phyloP scores from a whole-genome alignment of 2,329 filamentous ascomycete species.

The Epichloe scottii region DNA sequence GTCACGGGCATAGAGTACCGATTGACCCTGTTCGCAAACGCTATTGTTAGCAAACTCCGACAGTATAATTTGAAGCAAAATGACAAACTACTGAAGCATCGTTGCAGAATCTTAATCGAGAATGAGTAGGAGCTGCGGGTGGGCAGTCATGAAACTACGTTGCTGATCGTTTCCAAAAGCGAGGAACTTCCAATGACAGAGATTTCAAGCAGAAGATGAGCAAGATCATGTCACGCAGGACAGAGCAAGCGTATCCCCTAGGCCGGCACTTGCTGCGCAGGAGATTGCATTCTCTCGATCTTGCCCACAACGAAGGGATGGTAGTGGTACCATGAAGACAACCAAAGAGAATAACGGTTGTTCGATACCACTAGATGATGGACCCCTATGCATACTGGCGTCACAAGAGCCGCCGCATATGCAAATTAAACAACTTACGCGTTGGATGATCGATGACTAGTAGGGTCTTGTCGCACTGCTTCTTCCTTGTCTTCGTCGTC shows the following conservation, averaged over 20 bases:
- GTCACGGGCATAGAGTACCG: conserved; percentile 91
- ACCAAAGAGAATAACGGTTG: neutral
- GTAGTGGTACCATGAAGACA: neutral
- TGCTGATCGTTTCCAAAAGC: neutral
- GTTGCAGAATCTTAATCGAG: neutral
- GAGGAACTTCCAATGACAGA: neutral
- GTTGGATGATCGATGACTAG: conserved; percentile 60
- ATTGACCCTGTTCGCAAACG: conserved; percentile 48
- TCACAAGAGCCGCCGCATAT: neutral
- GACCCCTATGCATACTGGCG: neutral
- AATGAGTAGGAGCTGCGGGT: neutral
- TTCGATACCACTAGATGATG: neutral
- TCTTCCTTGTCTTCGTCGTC: conserved; percentile 81
- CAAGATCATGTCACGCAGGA: neutral
- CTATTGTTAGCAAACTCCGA: conserved; percentile 6
- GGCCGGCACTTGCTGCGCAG: neutral
- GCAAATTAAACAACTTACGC: conserved; percentile 49
- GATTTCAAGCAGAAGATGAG: neutral
- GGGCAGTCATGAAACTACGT: neutral
- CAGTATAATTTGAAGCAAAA: neutral
- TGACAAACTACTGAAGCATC: neutral
- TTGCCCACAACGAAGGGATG: neutral
- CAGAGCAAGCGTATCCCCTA: neutral
- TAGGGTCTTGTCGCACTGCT: conserved; percentile 54
- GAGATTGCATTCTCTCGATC: neutral